Evolutionary conservation across 208 protist species (phyloP).

Genomic region (Leptomonas seymouri): DNA sequence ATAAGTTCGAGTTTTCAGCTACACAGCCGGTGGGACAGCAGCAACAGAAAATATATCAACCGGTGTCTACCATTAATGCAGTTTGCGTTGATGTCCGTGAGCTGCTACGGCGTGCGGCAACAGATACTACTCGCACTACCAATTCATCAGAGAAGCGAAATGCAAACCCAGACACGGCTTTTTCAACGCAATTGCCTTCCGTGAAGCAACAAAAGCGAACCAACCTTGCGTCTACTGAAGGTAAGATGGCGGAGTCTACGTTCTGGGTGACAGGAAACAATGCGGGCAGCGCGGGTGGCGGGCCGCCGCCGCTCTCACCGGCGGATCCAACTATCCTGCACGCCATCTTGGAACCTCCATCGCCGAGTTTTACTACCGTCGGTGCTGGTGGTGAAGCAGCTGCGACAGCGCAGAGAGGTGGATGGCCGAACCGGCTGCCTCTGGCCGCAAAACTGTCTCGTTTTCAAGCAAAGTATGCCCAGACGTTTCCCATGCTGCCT

Average conservation of each 20-base stretch:
- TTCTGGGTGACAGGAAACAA: conserved; percentile 18
- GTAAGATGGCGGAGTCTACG: not conserved
- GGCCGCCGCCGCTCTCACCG: conserved; percentile 41
- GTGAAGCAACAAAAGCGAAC: conserved; percentile 19
- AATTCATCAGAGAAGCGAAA: not conserved
- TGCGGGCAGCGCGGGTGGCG: conserved; percentile 7
- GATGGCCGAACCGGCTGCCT: conserved; percentile 2
- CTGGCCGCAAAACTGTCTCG: not conserved
- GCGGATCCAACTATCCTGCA: conserved; percentile 40
- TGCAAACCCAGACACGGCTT: not conserved
- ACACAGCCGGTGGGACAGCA: not conserved
- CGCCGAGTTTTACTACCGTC: not conserved
- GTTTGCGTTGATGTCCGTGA: conserved; percentile 61
- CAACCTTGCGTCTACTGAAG: no score
- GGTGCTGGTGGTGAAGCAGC: not conserved
- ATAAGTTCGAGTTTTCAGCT: not conserved
- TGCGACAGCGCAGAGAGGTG: not conserved
- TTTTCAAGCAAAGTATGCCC: not conserved
- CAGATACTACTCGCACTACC: not conserved
- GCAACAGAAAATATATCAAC: not conserved
- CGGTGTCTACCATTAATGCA: conserved; percentile 38
- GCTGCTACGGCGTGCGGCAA: conserved; percentile 35
- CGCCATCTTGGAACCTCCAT: conserved; percentile 23
- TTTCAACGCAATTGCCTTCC: not conserved
- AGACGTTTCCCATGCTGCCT: not conserved